These are phyloP conservation scores for Leccinum variabile DNA, from an alignment of 1,284 basidiomycete genomes.

Conservation along the genomic window DNA sequence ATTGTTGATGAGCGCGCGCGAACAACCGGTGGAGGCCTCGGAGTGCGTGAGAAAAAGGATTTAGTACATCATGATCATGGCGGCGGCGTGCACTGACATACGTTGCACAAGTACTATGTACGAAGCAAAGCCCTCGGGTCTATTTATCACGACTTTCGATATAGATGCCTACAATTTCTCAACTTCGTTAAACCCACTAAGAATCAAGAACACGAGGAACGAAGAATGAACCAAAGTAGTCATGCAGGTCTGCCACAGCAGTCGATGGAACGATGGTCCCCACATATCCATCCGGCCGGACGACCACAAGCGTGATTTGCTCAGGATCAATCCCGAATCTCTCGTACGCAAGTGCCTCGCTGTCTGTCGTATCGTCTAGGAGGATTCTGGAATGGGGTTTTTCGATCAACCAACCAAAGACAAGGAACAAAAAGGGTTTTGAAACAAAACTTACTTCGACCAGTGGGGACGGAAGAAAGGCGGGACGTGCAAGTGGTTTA, in stretches of 20 bases:
- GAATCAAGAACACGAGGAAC: background rate
- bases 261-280: background rate
- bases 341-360: background rate
- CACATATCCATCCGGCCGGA: conserved; percentile 2
- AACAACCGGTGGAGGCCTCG: too few relatives aligned
- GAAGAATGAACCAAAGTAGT: background rate
- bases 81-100: too few relatives aligned
- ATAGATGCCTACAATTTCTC: background rate
- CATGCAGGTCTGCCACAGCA: background rate
- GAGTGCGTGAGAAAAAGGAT: background rate
- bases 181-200: background rate
- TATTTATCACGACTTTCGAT: background rate
- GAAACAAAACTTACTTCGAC: background rate
- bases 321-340: conserved; percentile 1
- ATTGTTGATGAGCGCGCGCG: too few relatives aligned
- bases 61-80: too few relatives aligned
- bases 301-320: background rate
- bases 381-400: background rate
- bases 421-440: background rate
- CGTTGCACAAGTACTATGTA: too few relatives aligned
- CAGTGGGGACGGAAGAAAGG: conserved; percentile 1
- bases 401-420: background rate
- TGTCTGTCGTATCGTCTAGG: background rate
- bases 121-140: too few relatives aligned
- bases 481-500: background rate